Conservation (phyloP, 805 yeast species). For the Sungouiozyma ichnusensis region DNA sequence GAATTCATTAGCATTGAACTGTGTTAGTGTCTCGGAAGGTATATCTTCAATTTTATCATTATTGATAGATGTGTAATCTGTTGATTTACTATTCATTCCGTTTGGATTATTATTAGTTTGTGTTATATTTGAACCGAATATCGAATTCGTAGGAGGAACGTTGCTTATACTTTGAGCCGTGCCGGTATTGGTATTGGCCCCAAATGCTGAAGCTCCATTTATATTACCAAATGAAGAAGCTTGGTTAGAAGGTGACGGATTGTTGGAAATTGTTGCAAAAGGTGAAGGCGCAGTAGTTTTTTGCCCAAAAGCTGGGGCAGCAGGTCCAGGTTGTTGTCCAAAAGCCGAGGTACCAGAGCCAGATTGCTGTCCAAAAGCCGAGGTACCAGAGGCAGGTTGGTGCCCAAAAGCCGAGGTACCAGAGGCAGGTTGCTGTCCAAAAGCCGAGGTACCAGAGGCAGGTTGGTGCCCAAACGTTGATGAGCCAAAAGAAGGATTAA, state of each 20-base stretch:
- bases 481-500: background rate
- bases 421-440: conserved; percentile 1
- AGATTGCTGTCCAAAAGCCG: conserved; percentile 4
- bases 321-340: conserved; percentile 2
- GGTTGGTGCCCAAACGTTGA: background rate
- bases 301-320: conserved; percentile 5
- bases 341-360: conserved; percentile 4
- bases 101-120: background rate
- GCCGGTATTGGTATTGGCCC: conserved; percentile 8
- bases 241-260: background rate
- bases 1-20: conserved; percentile 41
- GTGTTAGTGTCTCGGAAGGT: conserved; percentile 33
- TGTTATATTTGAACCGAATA: background rate
- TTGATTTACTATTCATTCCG: background rate
- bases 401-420: background rate
- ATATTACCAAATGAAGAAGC: conserved; percentile 5
- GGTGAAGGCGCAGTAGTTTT: conserved; percentile 6
- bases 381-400: background rate
- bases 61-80: background rate
- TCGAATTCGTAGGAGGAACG: background rate
- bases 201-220: conserved; percentile 4
- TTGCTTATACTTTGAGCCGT: background rate
- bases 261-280: conserved; percentile 5
- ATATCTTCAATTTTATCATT: conserved; percentile 31
- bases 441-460: background rate